Evolutionary conservation across 2,329 filamentous ascomycete genomes (phyloP).

Genomic region (Talaromyces sp.): DNA sequence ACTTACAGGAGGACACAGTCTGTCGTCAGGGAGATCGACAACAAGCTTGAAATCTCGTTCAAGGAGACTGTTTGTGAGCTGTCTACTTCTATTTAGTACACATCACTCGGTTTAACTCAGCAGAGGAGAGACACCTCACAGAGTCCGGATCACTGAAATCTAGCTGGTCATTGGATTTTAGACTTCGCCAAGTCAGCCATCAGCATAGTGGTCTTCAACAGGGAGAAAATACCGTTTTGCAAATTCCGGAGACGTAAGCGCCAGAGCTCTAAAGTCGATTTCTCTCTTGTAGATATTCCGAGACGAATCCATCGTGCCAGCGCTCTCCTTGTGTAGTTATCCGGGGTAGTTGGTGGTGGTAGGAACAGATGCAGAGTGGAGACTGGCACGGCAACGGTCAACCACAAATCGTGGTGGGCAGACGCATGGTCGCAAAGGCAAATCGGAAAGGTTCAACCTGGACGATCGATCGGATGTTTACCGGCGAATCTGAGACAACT

Average conservation of each 20-base stretch:
- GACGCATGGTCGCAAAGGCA: background rate
- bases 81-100: constrained; percentile 36
- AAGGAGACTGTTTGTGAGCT: constrained; percentile 75
- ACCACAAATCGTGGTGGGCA: background rate
- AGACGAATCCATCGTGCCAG: constrained; percentile 33
- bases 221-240: constrained; percentile 49
- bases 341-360: background rate
- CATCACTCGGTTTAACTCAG: constrained; percentile 10
- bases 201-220: background rate
- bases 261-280: constrained; percentile 63
- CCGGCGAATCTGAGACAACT: background rate
- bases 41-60: constrained; percentile 70
- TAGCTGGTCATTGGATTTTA: constrained; percentile 60
- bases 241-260: constrained; percentile 59
- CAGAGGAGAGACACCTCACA: constrained; percentile 58
- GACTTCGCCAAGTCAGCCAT: constrained; percentile 35
- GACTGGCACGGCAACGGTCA: background rate
- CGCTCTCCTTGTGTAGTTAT: background rate
- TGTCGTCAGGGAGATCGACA: constrained; percentile 70
- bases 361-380: background rate
- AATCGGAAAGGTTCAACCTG: background rate
- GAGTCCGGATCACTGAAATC: constrained; percentile 78
- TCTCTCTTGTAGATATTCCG: constrained; percentile 56
- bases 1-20: constrained; percentile 79
- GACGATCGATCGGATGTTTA: background rate